phyloP scores from a whole-genome alignment of 2,329 filamentous ascomycete genomes.

The Epicoccum nigrum region DNA sequence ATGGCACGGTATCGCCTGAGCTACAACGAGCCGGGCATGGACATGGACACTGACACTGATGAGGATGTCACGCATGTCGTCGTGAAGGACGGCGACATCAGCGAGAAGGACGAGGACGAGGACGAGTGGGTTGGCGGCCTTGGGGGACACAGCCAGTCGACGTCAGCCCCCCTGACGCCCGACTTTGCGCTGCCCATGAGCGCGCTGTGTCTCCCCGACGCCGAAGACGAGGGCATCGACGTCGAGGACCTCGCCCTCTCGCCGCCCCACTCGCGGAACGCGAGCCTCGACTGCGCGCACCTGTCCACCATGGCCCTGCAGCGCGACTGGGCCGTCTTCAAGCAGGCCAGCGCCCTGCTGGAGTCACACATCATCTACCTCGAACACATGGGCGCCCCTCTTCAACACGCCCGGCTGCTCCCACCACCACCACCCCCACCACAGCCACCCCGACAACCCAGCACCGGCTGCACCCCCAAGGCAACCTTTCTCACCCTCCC shows the following conservation, averaged over 20 bases:
- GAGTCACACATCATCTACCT: constrained; percentile 21
- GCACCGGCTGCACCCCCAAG: constrained; percentile 9
- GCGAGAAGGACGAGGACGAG: too few species aligned
- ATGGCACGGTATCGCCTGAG: constrained; percentile 37
- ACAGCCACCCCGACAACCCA: background rate
- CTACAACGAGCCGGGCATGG: constrained; percentile 23
- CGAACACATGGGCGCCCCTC: constrained; percentile 9
- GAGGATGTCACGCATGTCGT: constrained; percentile 26
- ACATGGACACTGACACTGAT: constrained; percentile 32
- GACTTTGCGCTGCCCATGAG: constrained; percentile 25
- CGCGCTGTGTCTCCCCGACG: constrained; percentile 29
- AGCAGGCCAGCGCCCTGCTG: constrained; percentile 14
- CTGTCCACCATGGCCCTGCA: constrained; percentile 25
- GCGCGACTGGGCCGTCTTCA: constrained; percentile 29
- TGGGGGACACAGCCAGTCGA: constrained; percentile 21
- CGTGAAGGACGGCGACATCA: constrained; percentile 21
- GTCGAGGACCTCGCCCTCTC: constrained; percentile 39
- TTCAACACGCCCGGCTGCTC: background rate
- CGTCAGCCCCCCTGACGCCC: constrained; percentile 32
- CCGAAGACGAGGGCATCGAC: constrained; percentile 35
- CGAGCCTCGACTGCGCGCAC: constrained; percentile 27
- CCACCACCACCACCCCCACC: background rate
- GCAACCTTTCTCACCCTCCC: constrained; percentile 45
- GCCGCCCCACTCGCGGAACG: constrained; percentile 28
- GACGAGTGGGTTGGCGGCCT: constrained; percentile 20